Evolutionary conservation across 2,329 filamentous ascomycete genomes (phyloP).

Genomic region (Byssochlamys sp.): DNA sequence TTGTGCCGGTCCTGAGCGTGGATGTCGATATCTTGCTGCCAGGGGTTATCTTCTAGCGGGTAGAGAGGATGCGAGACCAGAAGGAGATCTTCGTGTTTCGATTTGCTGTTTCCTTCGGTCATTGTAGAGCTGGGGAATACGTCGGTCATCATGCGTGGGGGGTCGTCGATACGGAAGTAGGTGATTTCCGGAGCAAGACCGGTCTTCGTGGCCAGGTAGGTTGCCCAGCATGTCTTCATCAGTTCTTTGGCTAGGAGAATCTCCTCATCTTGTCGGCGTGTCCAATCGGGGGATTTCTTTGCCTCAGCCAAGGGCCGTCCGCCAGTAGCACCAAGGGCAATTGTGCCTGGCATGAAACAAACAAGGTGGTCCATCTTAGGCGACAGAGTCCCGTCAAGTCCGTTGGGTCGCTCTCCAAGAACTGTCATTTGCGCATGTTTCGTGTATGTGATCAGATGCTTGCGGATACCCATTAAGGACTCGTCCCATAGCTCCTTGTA

Average conservation of each 20-base stretch:
- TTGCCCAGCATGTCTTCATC: slow-evolving; percentile 95
- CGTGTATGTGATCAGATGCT: slow-evolving; percentile 85
- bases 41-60: slow-evolving; percentile 34
- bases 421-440: slow-evolving; percentile 73
- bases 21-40: slow-evolving; percentile 70
- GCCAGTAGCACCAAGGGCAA: slow-evolving; percentile 76
- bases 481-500: slow-evolving; percentile 93
- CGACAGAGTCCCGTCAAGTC: slow-evolving; percentile 55
- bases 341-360: slow-evolving; percentile 94
- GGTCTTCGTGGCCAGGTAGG: slow-evolving; percentile 83
- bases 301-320: slow-evolving; percentile 68
- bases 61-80: slow-evolving; percentile 27
- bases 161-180: slow-evolving; percentile 68
- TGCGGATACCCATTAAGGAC: slow-evolving; percentile 71
- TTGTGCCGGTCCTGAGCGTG: slow-evolving; percentile 82
- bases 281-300: slow-evolving; percentile 63
- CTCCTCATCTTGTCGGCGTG: slow-evolving; percentile 69
- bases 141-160: slow-evolving; percentile 46
- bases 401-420: slow-evolving; percentile 72
- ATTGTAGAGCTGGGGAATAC: slow-evolving; percentile 24
- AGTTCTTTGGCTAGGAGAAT: slow-evolving; percentile 80
- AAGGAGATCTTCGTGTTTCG: slow-evolving; percentile 18
- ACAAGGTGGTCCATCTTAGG: slow-evolving; percentile 98
- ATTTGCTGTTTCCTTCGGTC: slow-evolving; percentile 24
- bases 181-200: slow-evolving; percentile 92